Base-by-base conservation (phyloP, 169 alveolate species). In the Cyclospora cayetanensis region DNA sequence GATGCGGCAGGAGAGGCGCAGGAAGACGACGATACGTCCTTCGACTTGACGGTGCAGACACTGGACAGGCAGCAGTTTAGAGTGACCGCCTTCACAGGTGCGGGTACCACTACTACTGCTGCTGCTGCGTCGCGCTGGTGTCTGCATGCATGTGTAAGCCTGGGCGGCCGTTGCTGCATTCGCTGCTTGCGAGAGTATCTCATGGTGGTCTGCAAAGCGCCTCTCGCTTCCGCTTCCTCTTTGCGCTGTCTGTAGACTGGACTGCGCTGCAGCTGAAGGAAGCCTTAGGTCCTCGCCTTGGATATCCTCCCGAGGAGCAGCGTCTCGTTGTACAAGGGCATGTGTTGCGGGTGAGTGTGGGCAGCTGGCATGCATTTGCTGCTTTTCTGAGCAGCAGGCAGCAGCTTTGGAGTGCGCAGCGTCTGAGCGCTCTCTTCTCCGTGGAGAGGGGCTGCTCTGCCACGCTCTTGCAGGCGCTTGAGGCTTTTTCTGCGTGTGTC, bases 211-310 rank as follows among this genome's bases (percentile, higher is more conserved):
- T n/a, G n/a, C n/a, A n/a, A n/a, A n/a, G 60, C 60, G 18, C 15
- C 1, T 46, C 25, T 15, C 15, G 55, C 55, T 46, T 7, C 60
- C 20, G 60, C 77, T 65, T 37, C 77, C 31, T 37, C 41, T n/a
- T n/a, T 65, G 77, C 77, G 77, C 41, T 66, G 77, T n/a, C 43
- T 66, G 43, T 42, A 66, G 77, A 66, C 35, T 66, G 77, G 77
- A 66, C 37, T 66, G 77, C 41, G 37, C 77, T 66, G 77, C 77
- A 66, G 77, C 77, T 66, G 9, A 66, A 66, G 77, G 77, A 66
- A 0, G 77, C 77, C 37, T 27, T 66, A 34, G 77, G 46, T 25
- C 77, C 77, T 12, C 77, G 34, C n/a, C 18, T 66, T 12, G 46
- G 43, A 0, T 66, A 66, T 27, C 77, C 77, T 20, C 77, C 77